These are phyloP conservation scores for Beauveria varroae DNA, from an alignment of 2,329 filamentous ascomycete species.

Conservation along the genomic window DNA sequence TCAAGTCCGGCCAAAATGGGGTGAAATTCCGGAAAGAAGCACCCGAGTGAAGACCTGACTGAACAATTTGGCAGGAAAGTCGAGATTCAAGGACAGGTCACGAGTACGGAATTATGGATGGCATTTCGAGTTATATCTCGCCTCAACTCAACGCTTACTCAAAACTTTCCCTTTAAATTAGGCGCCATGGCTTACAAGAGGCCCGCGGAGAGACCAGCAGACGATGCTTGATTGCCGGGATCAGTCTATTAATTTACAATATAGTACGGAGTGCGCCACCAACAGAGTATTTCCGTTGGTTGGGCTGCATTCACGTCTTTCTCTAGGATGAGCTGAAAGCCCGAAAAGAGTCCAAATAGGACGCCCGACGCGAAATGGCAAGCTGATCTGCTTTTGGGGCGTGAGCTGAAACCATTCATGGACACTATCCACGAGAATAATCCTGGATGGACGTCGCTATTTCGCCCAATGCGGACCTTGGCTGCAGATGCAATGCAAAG, in stretches of 20 bases:
- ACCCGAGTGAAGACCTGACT: not conserved
- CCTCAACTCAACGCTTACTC: no score
- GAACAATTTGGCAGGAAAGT: no score
- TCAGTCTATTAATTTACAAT: not conserved
- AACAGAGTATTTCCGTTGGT: not conserved
- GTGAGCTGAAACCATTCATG: no score
- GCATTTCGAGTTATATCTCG: not conserved
- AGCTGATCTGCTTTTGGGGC: no score
- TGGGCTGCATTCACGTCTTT: not conserved
- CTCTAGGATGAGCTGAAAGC: not conserved
- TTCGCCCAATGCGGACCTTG: not conserved
- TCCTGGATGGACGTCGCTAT: not conserved
- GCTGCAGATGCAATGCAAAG: not conserved
- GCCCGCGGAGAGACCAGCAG: no score
- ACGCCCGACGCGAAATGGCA: not conserved
- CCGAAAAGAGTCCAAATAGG: not conserved
- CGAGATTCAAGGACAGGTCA: no score
- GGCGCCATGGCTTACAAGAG: no score
- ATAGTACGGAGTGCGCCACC: not conserved
- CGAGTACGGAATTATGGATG: no score
- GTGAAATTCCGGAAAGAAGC: no score
- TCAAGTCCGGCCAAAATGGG: not conserved
- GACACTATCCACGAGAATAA: not conserved
- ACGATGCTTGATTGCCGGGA: not conserved
- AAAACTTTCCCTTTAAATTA: no score